These are phyloP conservation scores for Arachis stenosperma DNA, from an alignment of 306 rosid genomes.

Conservation along the genomic window DNA sequence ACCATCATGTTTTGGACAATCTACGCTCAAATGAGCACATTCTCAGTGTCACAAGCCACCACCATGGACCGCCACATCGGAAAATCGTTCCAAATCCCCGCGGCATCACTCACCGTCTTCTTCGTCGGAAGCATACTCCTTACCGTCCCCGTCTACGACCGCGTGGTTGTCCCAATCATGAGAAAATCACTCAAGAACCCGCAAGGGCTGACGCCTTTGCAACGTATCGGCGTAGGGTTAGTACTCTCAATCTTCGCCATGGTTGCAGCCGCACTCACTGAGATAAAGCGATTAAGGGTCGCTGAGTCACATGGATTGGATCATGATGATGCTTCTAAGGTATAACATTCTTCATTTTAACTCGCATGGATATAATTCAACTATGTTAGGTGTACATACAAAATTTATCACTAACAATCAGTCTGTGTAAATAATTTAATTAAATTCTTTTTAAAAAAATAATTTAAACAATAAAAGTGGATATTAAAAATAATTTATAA, in stretches of 20 bases:
- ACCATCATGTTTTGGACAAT: slow-evolving; percentile 80
- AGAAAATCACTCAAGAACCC: slow-evolving; percentile 54
- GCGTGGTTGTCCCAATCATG: slow-evolving; percentile 54
- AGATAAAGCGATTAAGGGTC: slow-evolving; percentile 49
- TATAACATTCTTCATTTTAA: too few relatives aligned
- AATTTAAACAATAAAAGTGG: too few relatives aligned
- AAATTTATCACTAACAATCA: too few relatives aligned
- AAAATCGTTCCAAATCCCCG: slow-evolving; percentile 65
- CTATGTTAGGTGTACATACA: too few relatives aligned
- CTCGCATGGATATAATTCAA: too few relatives aligned
- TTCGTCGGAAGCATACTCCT: slow-evolving; percentile 73
- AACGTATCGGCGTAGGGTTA: slow-evolving; percentile 71
- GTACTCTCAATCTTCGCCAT: slow-evolving; percentile 59
- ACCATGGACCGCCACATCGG: slow-evolving; percentile 84
- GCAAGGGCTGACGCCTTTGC: slow-evolving; percentile 69
- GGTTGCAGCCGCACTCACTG: slow-evolving; percentile 67
- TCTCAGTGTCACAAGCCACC: slow-evolving; percentile 79
- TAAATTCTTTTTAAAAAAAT: too few relatives aligned
- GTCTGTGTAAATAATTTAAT: too few relatives aligned
- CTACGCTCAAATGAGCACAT: slow-evolving; percentile 85
- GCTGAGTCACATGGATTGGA: slow-evolving; percentile 43
- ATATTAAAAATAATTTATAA: too few relatives aligned
- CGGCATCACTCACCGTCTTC: slow-evolving; percentile 74
- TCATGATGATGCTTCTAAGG: slow-evolving; percentile 29
- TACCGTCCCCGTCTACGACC: slow-evolving; percentile 70